These are phyloP conservation scores for Suhomyces chickasaworum DNA, from an alignment of 1,139 yeast species.

Conservation along the genomic window DNA sequence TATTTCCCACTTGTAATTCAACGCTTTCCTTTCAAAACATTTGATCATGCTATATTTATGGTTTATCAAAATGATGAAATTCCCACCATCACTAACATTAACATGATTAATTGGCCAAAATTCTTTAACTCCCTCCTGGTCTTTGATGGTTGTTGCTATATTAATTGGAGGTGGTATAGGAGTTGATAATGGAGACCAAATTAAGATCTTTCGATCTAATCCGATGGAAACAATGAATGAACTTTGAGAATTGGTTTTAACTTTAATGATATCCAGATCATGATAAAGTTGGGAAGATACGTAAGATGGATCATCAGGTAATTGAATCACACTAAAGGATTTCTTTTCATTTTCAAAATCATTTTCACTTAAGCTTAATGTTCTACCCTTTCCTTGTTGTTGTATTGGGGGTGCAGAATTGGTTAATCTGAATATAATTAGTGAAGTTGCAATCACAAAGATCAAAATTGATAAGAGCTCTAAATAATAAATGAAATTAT, in stretches of 20 bases:
- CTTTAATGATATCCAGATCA: constrained; percentile 60
- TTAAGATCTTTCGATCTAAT: constrained; percentile 66
- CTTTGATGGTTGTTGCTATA: constrained; percentile 39
- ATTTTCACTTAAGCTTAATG: constrained; percentile 13
- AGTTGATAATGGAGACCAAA: constrained; percentile 69
- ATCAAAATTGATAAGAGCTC: constrained; percentile 32
- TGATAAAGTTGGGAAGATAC: constrained; percentile 44
- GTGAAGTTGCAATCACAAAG: constrained; percentile 32
- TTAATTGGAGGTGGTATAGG: constrained; percentile 37
- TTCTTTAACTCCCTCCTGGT: constrained; percentile 38
- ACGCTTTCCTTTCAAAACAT: constrained; percentile 58
- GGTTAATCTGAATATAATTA: constrained; percentile 31
- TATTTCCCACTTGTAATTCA: constrained; percentile 57
- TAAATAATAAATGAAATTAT: constrained; percentile 33
- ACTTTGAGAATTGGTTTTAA: constrained; percentile 55
- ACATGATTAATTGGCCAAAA: constrained; percentile 72
- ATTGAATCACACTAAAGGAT: constrained; percentile 49
- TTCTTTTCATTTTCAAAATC: constrained; percentile 26
- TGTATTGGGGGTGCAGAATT: constrained; percentile 5
- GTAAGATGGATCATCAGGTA: constrained; percentile 26
- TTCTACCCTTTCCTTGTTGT: background rate
- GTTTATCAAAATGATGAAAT: constrained; percentile 59
- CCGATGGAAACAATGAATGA: constrained; percentile 71
- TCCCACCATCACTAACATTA: constrained; percentile 62
- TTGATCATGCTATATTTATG: constrained; percentile 50